phyloP scores from a whole-genome alignment of 2,329 filamentous ascomycete genomes.

The Beauveria asiatica region DNA sequence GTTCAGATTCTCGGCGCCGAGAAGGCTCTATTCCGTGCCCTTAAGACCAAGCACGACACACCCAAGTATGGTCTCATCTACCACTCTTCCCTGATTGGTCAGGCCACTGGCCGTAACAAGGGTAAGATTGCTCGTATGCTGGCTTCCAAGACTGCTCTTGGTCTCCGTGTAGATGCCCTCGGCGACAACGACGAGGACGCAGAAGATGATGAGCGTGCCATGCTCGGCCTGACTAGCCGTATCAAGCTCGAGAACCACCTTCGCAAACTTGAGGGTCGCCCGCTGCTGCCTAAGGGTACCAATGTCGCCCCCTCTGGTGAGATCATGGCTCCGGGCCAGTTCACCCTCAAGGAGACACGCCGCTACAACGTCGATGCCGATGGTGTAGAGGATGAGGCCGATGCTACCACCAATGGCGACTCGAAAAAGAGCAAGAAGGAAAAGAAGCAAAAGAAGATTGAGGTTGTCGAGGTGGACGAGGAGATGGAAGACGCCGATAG shows the following conservation, averaged over 20 bases:
- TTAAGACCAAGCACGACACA: constrained; percentile 99
- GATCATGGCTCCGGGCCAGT: constrained; percentile 59
- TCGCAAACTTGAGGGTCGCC: constrained; percentile 80
- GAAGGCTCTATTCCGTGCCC: constrained; percentile 94
- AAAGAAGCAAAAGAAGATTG: constrained; percentile 32
- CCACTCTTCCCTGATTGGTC: constrained; percentile 86
- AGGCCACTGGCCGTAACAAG: constrained; percentile 97
- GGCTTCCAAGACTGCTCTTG: constrained; percentile 85
- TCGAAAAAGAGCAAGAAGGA: constrained; percentile 34
- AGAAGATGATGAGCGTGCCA: constrained; percentile 82
- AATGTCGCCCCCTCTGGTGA: constrained; percentile 68
- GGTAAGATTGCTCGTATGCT: constrained; percentile 98
- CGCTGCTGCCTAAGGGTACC: constrained; percentile 66
- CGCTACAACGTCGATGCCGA: constrained; percentile 96
- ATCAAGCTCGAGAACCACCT: constrained; percentile 69
- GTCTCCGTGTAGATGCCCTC: constrained; percentile 82
- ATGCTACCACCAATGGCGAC: constrained; percentile 30
- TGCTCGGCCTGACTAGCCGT: constrained; percentile 65
- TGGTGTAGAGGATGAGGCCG: constrained; percentile 58
- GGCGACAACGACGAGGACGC: constrained; percentile 51
- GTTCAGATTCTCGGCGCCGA: constrained; percentile 98
- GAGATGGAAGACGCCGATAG: constrained; percentile 24
- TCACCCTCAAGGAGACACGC: constrained; percentile 82
- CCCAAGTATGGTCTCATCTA: constrained; percentile 97
- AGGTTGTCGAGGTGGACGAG: constrained; percentile 31